These are phyloP conservation scores for Stachybotrys chartarum DNA, from an alignment of 2,329 filamentous ascomycete genomes.

Conservation along the genomic window DNA sequence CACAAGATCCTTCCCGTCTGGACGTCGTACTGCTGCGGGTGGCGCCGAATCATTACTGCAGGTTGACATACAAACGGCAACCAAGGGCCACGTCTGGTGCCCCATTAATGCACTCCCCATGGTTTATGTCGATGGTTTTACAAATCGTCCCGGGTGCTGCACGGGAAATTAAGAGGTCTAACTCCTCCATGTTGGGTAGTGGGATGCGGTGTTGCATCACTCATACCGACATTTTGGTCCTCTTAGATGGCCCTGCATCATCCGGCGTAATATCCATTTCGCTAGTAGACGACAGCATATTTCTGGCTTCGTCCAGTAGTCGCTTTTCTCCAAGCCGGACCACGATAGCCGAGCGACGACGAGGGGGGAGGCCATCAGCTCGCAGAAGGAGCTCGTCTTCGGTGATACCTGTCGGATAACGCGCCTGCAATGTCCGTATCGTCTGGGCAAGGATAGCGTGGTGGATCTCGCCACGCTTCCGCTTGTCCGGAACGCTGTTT, in stretches of 20 bases:
- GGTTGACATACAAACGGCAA: background rate
- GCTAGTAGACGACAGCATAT: background rate
- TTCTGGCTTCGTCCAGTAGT: slow-evolving; percentile 48
- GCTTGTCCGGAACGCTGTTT: slow-evolving; percentile 38
- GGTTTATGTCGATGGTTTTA: too few species aligned
- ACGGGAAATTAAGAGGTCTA: too few species aligned
- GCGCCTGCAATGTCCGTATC: slow-evolving; percentile 27
- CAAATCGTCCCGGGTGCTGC: too few species aligned
- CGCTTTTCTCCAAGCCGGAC: slow-evolving; percentile 69
- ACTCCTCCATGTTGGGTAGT: too few species aligned
- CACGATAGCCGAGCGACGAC: slow-evolving; percentile 53
- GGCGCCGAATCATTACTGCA: background rate
- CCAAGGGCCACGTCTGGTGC: background rate
- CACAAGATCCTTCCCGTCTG: background rate
- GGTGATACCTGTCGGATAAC: slow-evolving; percentile 34
- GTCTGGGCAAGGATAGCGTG: slow-evolving; percentile 30
- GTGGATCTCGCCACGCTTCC: slow-evolving; percentile 39
- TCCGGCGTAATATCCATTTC: background rate
- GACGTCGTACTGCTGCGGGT: background rate
- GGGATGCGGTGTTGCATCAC: background rate
- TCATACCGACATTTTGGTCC: slow-evolving; percentile 16
- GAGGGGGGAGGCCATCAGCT: slow-evolving; percentile 18
- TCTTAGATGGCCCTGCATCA: slow-evolving; percentile 19
- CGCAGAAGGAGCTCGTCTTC: slow-evolving; percentile 33
- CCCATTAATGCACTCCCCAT: too few species aligned